Evolutionary conservation across 768 basidiomycete species (phyloP), one percentile per base, ranked within the genome.

Genomic region (Pleurotus tuoliensis): DNA sequence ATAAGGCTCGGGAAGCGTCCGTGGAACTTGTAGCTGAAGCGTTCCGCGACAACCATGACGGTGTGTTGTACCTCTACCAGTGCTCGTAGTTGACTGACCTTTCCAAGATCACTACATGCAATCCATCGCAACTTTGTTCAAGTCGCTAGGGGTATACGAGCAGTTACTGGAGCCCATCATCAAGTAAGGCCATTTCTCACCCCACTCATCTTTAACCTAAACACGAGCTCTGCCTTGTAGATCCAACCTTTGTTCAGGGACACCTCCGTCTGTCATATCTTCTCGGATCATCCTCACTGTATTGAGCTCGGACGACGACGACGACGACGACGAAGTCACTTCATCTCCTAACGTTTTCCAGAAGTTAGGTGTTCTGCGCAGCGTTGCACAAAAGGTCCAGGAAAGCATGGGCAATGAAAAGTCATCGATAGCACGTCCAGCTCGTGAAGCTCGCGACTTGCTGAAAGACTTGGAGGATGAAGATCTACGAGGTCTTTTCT

Each of bases 401-500:
- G 86, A 88, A 59, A 83, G 86, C 62, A 79, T 82, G 1, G 82
- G 78, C 2, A 84, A 78, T 58, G 91, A 94, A 43, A 81, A 81
- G 37, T 83, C 90, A 2, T 76, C 80, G 16, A 83, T 95, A 43
- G 79, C 90, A 8, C 76, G 92, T 46, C 92, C 92, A 0, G 88
- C 92, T 5, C 76, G 93, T 44, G 92, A 95, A 65, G 87, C 94
- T 2, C 78, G 86, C 59, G 94, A 96, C 50, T 56, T 87, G 20
- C 65, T 95, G 25, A 81, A 74, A 60, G 70, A 70, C 47, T 58
- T 80, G 50, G 71, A 72, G 24, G 78, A 81, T 40, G 72, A 75
- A 38, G 72, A 63, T 59, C 64, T 81, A 8, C 63, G 72, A n/a
- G 77, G 79, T 8, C 61, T 81, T 47, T 80, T 82, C 63, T 82